Evolutionary conservation across 2,329 filamentous ascomycete genomes (phyloP), one percentile per base, ranked within the genome.

Genomic region (Parastagonospora nodorum): DNA sequence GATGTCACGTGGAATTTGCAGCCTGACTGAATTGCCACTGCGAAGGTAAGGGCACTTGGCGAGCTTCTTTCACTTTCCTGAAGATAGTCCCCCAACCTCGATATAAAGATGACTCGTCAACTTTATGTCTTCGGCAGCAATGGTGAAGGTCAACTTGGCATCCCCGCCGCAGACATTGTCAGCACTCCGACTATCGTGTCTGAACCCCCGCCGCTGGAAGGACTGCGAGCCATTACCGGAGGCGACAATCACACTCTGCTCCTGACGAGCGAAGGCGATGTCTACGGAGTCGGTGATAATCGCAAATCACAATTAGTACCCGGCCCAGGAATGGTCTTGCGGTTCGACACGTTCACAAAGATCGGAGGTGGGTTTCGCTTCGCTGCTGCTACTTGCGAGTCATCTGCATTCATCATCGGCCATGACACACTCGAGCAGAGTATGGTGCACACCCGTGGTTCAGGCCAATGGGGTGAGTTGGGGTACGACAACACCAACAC

Each of bases 211-310:
- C 33, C 50, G 8, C 37, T 61, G 1, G 42, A 51, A 7, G 35
- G 42, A 2, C 28, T 72, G 19, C 36, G 38, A 11, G 61, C 67
- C 11, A 78, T 87, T 24, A 75, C 69, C 38, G 80, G 90, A 7
- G 93, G 93, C 4, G 92, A 92, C 1, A 97, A 97, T 66, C 93
- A 97, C 72, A 95, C 91, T 0, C 75, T 97, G 4, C 70, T 96
- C 8, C 77, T 92, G 9, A 84, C 82, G n/a, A 66, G 77, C 4
- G 68, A 78, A 24, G 87, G 87, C 0, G 61, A 75, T 1, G 76
- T 92, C 0, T 88, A 84, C 64, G 86, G 83, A 64, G 82, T 85
- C 39, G 92, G 92, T 1, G 83, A 87, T 51, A 78, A 83, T 67
- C 67, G 57, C 7, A 75, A 80, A 59, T 75, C 75, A 5, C 75